Percentiles rank a stretch among this genome's conserved stretches.
phyloP scores from a whole-genome alignment of 2,329 filamentous ascomycete species.

The Knoxdaviesia proteae region DNA sequence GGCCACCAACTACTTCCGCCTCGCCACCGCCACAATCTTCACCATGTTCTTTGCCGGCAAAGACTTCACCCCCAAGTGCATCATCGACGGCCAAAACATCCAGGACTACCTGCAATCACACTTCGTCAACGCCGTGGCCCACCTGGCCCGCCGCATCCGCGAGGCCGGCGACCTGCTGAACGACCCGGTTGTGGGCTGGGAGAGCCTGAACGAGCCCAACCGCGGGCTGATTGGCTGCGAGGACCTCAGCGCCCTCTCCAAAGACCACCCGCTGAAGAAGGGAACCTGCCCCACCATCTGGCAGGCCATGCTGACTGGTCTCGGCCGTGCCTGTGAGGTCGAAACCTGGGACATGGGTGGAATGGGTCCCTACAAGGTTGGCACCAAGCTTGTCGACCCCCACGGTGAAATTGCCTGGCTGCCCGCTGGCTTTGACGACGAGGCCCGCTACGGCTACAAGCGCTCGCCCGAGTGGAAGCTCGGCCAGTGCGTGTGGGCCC shows the following conservation, averaged over 20 bases:
- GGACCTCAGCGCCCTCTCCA: constrained; percentile 63
- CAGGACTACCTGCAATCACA: constrained; percentile 86
- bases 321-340: constrained; percentile 73
- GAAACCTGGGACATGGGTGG: constrained; percentile 87
- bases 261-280: constrained; percentile 78
- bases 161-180: constrained; percentile 79
- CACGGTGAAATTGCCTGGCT: constrained; percentile 75
- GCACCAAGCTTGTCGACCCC: constrained; percentile 65
- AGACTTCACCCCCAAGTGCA: constrained; percentile 87
- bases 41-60: constrained; percentile 81
- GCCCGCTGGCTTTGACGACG: constrained; percentile 59
- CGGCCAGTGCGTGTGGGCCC: constrained; percentile 91
- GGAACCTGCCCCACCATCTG: constrained; percentile 85
- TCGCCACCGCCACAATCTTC: constrained; percentile 79
- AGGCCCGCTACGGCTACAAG: constrained; percentile 67
- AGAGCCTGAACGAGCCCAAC: constrained; percentile 90
- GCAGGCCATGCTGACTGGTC: constrained; percentile 83
- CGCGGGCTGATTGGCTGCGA: constrained; percentile 66
- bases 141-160: constrained; percentile 66
- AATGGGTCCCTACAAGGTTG: constrained; percentile 79
- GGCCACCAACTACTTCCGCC: constrained; percentile 86
- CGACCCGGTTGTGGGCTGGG: constrained; percentile 81
- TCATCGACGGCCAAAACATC: constrained; percentile 87
- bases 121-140: constrained; percentile 58
- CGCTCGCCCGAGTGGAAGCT: constrained; percentile 75